Conservation (phyloP, 495 filamentous ascomycete genomes). For the Xylaria grammica region DNA sequence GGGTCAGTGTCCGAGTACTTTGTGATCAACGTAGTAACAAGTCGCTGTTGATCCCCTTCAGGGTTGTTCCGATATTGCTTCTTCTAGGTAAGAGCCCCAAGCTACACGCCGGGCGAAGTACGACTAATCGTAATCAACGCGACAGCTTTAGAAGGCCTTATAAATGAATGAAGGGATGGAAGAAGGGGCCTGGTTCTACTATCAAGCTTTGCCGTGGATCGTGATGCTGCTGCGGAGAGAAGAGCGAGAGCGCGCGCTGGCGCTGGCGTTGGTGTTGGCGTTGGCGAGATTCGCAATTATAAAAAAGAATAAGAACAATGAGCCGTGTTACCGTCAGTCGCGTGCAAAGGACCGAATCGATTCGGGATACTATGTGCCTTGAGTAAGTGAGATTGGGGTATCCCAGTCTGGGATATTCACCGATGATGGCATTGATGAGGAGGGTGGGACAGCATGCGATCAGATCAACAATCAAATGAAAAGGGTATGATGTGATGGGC, state of each 20-base stretch:
- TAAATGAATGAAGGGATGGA: not conserved
- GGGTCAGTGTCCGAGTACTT: conserved; percentile 20
- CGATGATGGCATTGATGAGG: conserved; percentile 20
- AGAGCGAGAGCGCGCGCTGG: not conserved
- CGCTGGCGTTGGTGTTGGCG: not conserved
- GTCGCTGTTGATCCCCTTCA: conserved; percentile 16
- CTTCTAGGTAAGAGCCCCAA: conserved; percentile 9
- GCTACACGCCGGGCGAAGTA: conserved; percentile 14
- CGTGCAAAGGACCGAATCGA: conserved; percentile 24
- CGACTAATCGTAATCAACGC: not conserved
- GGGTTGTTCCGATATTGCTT: conserved; percentile 24
- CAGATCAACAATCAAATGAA: conserved; percentile 23
- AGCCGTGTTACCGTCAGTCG: conserved; percentile 13
- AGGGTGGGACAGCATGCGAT: conserved; percentile 21
- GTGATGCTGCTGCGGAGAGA: conserved; percentile 1
- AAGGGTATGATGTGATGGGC: conserved; percentile 25
- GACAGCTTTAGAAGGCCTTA: not conserved
- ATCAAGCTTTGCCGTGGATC: not conserved
- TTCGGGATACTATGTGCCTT: not conserved
- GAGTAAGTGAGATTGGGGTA: conserved; percentile 14
- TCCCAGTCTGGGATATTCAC: conserved; percentile 16
- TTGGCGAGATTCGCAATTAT: conserved; percentile 8
- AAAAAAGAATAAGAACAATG: conserved; percentile 5
- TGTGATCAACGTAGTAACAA: conserved; percentile 11
- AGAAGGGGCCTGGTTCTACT: conserved; percentile 1